Conservation (phyloP, 75 land plant genomes). For the Pinus taeda region DNA sequence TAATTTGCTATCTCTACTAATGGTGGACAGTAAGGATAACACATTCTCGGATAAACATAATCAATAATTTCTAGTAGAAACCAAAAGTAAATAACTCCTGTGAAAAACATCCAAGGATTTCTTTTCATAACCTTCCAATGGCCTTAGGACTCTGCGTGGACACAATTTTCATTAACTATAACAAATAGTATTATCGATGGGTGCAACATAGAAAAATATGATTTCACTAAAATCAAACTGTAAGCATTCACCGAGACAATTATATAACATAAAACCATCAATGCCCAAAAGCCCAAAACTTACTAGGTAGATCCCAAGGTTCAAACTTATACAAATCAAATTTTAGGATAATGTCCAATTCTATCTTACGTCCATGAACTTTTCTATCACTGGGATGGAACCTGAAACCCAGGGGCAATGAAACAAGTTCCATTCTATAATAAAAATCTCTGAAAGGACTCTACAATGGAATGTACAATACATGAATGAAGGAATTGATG, state of each 20-base stretch:
- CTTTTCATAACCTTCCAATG: not conserved
- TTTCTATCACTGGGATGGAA: conserved; percentile 62
- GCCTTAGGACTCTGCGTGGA: not conserved
- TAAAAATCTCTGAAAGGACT: not conserved
- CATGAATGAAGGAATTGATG: not conserved
- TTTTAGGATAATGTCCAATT: conserved; percentile 58
- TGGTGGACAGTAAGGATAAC: too few relatives aligned
- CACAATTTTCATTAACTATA: not conserved
- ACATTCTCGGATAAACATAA: too few relatives aligned
- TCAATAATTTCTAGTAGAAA: not conserved
- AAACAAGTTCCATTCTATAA: conserved; percentile 32
- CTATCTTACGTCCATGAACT: conserved; percentile 41
- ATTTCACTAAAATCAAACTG: not conserved
- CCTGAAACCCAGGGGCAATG: conserved; percentile 45
- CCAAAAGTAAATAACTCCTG: not conserved
- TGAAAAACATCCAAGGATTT: not conserved
- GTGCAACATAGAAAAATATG: not conserved
- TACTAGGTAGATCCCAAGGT: conserved; percentile 81
- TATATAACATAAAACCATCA: not conserved
- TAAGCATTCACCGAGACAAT: not conserved
- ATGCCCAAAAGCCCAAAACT: not conserved
- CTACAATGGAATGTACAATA: not conserved
- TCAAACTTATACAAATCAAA: conserved; percentile 82
- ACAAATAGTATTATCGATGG: not conserved
- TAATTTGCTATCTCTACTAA: too few relatives aligned